Base-by-base conservation (phyloP, 2,329 filamentous ascomycete genomes). In the Ceratocystiopsis sp. region DNA sequence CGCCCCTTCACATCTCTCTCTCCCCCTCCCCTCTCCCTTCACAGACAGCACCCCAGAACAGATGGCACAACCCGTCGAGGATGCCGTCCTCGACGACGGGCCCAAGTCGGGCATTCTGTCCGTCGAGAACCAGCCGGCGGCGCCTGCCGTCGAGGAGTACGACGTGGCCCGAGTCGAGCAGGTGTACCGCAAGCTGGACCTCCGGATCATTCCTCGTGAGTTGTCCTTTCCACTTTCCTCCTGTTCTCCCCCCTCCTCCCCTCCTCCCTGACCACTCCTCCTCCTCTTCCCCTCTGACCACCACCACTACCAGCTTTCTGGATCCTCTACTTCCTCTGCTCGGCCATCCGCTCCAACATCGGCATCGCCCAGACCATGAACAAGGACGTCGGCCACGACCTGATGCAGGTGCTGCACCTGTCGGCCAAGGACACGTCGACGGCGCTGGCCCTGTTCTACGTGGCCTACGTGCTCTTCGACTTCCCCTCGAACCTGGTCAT, bases 321-420 rank as follows among this genome's bases (percentile, higher is more conserved):
- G 86, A 60, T 80, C 15, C 70, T 94, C 15, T 94, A 94, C 64
- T 94, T 94, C 57, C 72, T 94, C 50, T 91, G 84, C 67, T 91
- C 85, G 0, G 86, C 84, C 47, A 91, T 94, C 54, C 78, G 85
- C 42, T 91, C 84, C 54, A 94, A 93, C 61, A 84, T 94, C 50
- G 85, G 85, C 48, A 77, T 94, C 51, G 83, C 86, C n/a, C 84
- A 94, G 63, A 94, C 86, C 2, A 94, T 94, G 86, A 94, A 94
- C 61, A 61, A 61, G 29, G 61, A 69, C 16, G 61, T 71, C 37
- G 69, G 72, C 33, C 84, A 94, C 56, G 80, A 91, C 55, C 73
- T 94, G n/a, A 72, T 72, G 51, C 72, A 74, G 2, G 71, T 80
- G 35, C 70, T 94, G 41, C 57, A 75, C 46, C 64, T 93, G 50